phyloP scores from a whole-genome alignment of 176 grass and related monocot genomes.

The Eleusine indica region DNA sequence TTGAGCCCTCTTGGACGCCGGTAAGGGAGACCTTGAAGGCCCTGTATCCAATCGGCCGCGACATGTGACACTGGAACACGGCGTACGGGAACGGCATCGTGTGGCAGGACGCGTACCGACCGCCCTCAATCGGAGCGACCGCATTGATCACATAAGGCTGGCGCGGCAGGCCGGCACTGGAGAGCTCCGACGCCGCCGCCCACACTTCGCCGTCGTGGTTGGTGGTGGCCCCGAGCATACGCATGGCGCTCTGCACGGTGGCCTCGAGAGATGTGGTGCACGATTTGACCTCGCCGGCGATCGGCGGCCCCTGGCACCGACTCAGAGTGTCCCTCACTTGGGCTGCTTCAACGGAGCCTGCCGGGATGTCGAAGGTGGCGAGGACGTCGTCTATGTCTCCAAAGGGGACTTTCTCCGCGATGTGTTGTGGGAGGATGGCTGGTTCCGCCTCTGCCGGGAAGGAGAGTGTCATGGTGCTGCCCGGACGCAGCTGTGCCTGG shows the following conservation, averaged over 20 bases:
- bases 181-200: neutral
- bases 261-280: neutral
- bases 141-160: neutral
- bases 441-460: neutral
- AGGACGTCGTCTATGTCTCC: neutral
- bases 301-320: neutral
- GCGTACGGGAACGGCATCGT: neutral
- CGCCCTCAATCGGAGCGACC: neutral
- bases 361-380: neutral
- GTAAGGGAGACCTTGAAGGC: neutral
- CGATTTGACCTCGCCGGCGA: neutral
- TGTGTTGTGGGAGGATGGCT: neutral
- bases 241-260: constrained; percentile 9
- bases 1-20: neutral
- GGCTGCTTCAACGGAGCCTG: neutral
- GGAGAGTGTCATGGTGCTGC: constrained; percentile 1
- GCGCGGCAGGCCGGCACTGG: neutral
- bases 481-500: neutral
- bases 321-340: neutral
- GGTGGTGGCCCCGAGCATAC: neutral
- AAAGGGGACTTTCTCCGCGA: constrained; percentile 2
- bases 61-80: neutral
- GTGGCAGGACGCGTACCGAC: neutral
- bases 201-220: neutral
- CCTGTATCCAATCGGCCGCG: neutral